Conservation (phyloP, 257 asterid genomes). For the Linderniella brevidens region DNA sequence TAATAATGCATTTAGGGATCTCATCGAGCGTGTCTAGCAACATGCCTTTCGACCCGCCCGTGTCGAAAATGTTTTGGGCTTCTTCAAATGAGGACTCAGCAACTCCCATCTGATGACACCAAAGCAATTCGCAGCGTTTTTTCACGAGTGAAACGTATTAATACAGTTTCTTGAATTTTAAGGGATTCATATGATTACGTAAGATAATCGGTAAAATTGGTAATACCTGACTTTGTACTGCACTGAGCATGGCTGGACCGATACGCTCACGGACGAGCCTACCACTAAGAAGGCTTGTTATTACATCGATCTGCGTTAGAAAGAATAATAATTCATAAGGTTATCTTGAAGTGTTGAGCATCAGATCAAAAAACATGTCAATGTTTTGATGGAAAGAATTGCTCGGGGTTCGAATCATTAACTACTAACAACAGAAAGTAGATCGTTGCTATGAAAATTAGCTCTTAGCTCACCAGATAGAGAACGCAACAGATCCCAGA, state of each 20-base stretch:
- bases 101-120: constrained; percentile 65
- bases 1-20: constrained; percentile 62
- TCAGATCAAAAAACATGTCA: background rate
- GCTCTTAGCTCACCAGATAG: constrained; percentile 50
- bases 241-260: constrained; percentile 99
- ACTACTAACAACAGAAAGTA: background rate
- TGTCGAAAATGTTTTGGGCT: constrained; percentile 68
- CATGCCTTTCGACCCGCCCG: constrained; percentile 83
- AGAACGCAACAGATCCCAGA: constrained; percentile 87
- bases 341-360: background rate
- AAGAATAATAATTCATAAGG: background rate
- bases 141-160: background rate
- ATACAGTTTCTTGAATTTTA: constrained; percentile 3
- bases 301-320: constrained; percentile 63
- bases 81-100: constrained; percentile 71
- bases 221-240: constrained; percentile 91
- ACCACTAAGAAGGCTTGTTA: constrained; percentile 84
- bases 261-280: constrained; percentile 94
- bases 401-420: constrained; percentile 1
- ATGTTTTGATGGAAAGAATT: background rate
- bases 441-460: background rate
- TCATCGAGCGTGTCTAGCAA: constrained; percentile 68
- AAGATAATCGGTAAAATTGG: background rate
- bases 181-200: background rate
- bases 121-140: no score